These are phyloP conservation scores for Aspergillus awamori DNA, from an alignment of 2,329 filamentous ascomycete species.

Conservation along the genomic window DNA sequence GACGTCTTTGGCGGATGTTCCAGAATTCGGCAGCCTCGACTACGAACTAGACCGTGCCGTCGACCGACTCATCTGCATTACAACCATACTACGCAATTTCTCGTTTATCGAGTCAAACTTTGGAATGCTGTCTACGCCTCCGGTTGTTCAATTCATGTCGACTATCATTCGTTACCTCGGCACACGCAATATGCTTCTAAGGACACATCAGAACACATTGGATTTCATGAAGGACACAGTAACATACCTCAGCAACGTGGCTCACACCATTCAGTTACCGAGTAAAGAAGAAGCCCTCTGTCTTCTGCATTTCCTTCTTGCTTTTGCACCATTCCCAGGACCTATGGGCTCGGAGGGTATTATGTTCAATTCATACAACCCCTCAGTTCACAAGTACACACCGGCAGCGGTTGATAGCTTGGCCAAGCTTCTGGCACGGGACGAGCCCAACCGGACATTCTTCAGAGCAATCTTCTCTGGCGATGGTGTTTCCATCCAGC, in stretches of 20 bases:
- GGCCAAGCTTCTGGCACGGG: slow-evolving; percentile 86
- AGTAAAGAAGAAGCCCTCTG: slow-evolving; percentile 85
- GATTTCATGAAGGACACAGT: slow-evolving; percentile 98
- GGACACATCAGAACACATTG: slow-evolving; percentile 79
- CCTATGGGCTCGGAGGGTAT: slow-evolving; percentile 63
- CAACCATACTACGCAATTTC: slow-evolving; percentile 87
- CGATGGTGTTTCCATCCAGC: slow-evolving; percentile 67
- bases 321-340: slow-evolving; percentile 80
- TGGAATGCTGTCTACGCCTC: slow-evolving; percentile 69
- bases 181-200: slow-evolving; percentile 82
- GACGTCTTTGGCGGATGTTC: slow-evolving; percentile 70
- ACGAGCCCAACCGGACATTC: slow-evolving; percentile 86
- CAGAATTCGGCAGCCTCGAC: slow-evolving; percentile 72
- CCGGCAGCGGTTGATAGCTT: slow-evolving; percentile 87
- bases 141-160: slow-evolving; percentile 80
- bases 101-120: slow-evolving; percentile 86
- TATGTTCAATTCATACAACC: slow-evolving; percentile 80
- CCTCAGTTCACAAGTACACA: slow-evolving; percentile 80
- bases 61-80: slow-evolving; percentile 85
- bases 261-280: slow-evolving; percentile 76
- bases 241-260: slow-evolving; percentile 85
- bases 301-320: slow-evolving; percentile 83
- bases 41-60: slow-evolving; percentile 86
- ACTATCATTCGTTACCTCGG: slow-evolving; percentile 83
- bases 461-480: slow-evolving; percentile 80